Percentiles rank a stretch among this genome's conserved stretches.
These are phyloP conservation scores for Actinomortierella ambigua DNA, from an alignment of 371 early-diverging fungal genomes.

Conservation along the genomic window DNA sequence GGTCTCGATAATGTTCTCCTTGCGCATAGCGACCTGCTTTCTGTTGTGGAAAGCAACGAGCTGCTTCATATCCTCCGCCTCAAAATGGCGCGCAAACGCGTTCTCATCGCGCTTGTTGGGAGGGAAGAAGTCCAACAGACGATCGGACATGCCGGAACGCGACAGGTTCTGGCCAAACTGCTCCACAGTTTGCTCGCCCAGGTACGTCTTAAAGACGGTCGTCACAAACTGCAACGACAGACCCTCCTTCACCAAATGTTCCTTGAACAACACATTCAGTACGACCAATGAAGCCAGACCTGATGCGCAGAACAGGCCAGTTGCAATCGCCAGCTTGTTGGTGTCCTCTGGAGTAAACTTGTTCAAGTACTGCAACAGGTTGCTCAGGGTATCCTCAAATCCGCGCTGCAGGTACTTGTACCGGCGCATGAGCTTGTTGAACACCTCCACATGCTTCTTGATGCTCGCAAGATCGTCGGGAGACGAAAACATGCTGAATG, in stretches of 20 bases:
- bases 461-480: slow-evolving; percentile 73
- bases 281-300: slow-evolving; percentile 71
- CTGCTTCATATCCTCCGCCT: slow-evolving; percentile 87
- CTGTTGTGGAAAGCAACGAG: slow-evolving; percentile 81
- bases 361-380: slow-evolving; percentile 87
- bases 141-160: slow-evolving; percentile 73
- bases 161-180: slow-evolving; percentile 74
- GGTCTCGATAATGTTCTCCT: slow-evolving; percentile 64
- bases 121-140: slow-evolving; percentile 90
- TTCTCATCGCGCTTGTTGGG: slow-evolving; percentile 89
- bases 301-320: slow-evolving; percentile 75
- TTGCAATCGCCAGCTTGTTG: slow-evolving; percentile 79
- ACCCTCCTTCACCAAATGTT: slow-evolving; percentile 92
- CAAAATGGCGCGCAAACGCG: slow-evolving; percentile 88
- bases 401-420: slow-evolving; percentile 91
- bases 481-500: slow-evolving; percentile 85
- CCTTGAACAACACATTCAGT: slow-evolving; percentile 81
- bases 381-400: slow-evolving; percentile 85
- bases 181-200: slow-evolving; percentile 76
- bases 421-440: slow-evolving; percentile 86
- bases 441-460: slow-evolving; percentile 79
- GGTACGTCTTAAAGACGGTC: slow-evolving; percentile 79
- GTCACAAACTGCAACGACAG: slow-evolving; percentile 82
- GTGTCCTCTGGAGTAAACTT: slow-evolving; percentile 79
- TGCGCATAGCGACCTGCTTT: slow-evolving; percentile 70